Percentiles rank a stretch among this genome's conserved stretches.
These are phyloP conservation scores for Hanseniaspora hatyaiensis DNA, from an alignment of 805 yeast species.

Conservation along the genomic window DNA sequence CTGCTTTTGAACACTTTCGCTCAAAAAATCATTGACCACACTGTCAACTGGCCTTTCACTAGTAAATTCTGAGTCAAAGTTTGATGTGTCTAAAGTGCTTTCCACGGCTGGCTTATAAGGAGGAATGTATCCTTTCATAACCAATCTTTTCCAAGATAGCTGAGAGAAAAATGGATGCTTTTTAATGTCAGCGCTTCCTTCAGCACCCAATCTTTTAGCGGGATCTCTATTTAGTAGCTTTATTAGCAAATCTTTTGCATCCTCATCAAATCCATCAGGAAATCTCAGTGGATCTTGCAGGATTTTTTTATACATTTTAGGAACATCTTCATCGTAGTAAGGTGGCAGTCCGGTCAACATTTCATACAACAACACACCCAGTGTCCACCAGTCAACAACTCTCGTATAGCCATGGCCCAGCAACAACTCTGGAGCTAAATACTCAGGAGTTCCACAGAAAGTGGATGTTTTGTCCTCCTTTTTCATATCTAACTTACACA, in stretches of 20 bases:
- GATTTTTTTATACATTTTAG: slow-evolving; percentile 88
- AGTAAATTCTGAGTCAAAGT: slow-evolving; percentile 86
- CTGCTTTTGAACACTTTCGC: slow-evolving; percentile 92
- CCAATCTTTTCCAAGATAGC: slow-evolving; percentile 77
- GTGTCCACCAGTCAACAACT: slow-evolving; percentile 97
- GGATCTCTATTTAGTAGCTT: slow-evolving; percentile 81
- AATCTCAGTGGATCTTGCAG: slow-evolving; percentile 78
- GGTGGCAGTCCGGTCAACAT: slow-evolving; percentile 98
- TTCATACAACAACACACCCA: slow-evolving; percentile 85
- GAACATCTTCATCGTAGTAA: slow-evolving; percentile 86
- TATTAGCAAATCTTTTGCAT: slow-evolving; percentile 68
- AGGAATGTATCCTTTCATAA: slow-evolving; percentile 80
- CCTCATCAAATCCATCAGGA: slow-evolving; percentile 76
- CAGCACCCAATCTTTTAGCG: slow-evolving; percentile 55
- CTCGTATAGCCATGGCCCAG: slow-evolving; percentile 90
- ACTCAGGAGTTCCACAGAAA: slow-evolving; percentile 97
- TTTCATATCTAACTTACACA: slow-evolving; percentile 90
- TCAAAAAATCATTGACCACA: slow-evolving; percentile 81
- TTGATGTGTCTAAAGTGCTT: slow-evolving; percentile 78
- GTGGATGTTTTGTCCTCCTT: slow-evolving; percentile 80
- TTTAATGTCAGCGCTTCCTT: slow-evolving; percentile 77
- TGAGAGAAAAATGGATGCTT: slow-evolving; percentile 75
- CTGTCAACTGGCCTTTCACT: slow-evolving; percentile 88
- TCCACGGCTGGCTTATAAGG: slow-evolving; percentile 90
- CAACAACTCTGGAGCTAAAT: slow-evolving; percentile 86